Evolutionary conservation across 768 basidiomycete genomes (phyloP).

Genomic region (Leccinum subtestaceum): DNA sequence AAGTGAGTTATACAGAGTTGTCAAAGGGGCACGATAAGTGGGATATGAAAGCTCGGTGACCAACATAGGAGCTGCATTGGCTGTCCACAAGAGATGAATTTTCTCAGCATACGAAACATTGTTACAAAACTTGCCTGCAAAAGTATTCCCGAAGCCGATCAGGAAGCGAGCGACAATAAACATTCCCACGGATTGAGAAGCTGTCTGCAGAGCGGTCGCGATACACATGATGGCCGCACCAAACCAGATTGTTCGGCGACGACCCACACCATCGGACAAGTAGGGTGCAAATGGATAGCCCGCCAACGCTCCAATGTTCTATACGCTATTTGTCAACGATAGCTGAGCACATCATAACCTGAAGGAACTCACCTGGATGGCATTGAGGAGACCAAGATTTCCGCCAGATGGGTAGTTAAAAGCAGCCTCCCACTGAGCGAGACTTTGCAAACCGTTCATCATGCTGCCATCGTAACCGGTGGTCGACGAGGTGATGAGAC

Average conservation of each 20-base stretch:
- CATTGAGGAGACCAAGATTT: not conserved
- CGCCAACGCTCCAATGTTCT: not conserved
- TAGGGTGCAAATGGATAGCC: not conserved
- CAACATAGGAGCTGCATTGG: not conserved
- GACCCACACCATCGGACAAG: not conserved
- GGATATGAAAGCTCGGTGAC: not conserved
- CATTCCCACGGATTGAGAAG: not conserved
- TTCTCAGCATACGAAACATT: not conserved
- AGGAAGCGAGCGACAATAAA: not conserved
- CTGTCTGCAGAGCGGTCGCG: not conserved
- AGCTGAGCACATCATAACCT: not conserved
- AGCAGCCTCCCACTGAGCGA: not conserved
- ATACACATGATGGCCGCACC: not conserved
- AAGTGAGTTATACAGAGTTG: not conserved
- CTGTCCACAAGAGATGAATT: not conserved
- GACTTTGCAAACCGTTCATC: not conserved
- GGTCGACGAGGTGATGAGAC: not conserved
- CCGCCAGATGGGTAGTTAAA: not conserved
- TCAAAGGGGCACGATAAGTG: not conserved
- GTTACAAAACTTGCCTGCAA: not conserved
- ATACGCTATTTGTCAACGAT: not conserved
- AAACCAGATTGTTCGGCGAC: not conserved
- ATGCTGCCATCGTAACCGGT: not conserved
- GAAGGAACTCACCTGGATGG: not conserved
- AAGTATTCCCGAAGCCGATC: not conserved